Percentiles rank a stretch among this genome's conserved stretches.
Conservation (phyloP, 768 basidiomycete genomes). For the Polyporus arcularius region DNA sequence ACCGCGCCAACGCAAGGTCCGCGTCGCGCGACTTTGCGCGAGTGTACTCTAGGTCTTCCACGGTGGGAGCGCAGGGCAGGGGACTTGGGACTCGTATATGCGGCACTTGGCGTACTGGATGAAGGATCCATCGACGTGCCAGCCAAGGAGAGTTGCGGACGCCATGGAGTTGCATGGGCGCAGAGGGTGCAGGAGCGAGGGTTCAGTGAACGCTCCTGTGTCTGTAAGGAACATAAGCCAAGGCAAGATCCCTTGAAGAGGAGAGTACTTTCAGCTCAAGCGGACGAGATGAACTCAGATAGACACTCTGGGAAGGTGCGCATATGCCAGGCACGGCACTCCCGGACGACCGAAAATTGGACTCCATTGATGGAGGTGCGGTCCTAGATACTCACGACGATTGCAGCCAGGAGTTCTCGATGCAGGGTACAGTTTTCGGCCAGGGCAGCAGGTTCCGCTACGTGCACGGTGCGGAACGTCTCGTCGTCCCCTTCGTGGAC, state of each 20-base stretch:
- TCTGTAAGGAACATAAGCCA: slow-evolving; percentile 41
- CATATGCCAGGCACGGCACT: too few relatives aligned
- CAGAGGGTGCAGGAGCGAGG: slow-evolving; percentile 66
- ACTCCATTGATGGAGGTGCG: neutral
- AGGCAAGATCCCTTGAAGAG: neutral
- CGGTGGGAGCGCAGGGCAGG: slow-evolving; percentile 46
- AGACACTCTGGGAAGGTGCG: too few relatives aligned
- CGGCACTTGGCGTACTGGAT: slow-evolving; percentile 79
- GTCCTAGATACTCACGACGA: slow-evolving; percentile 51
- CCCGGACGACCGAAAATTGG: neutral
- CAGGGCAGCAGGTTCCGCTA: slow-evolving; percentile 46
- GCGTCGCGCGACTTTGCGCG: slow-evolving; percentile 51
- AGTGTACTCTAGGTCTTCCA: slow-evolving; percentile 30
- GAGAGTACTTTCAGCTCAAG: too few relatives aligned
- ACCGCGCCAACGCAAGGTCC: slow-evolving; percentile 55
- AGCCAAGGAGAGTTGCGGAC: slow-evolving; percentile 79
- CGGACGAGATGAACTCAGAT: too few relatives aligned
- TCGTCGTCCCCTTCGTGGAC: slow-evolving; percentile 74
- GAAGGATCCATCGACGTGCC: slow-evolving; percentile 93
- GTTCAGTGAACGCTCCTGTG: slow-evolving; percentile 76
- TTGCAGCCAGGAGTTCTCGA: slow-evolving; percentile 54
- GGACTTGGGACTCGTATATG: slow-evolving; percentile 72
- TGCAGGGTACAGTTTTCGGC: slow-evolving; percentile 75
- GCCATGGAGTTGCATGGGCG: slow-evolving; percentile 62
- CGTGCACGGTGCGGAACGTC: slow-evolving; percentile 65